phyloP scores from a whole-genome alignment of 2,329 filamentous ascomycete genomes.

The Teratosphaeria viscida region DNA sequence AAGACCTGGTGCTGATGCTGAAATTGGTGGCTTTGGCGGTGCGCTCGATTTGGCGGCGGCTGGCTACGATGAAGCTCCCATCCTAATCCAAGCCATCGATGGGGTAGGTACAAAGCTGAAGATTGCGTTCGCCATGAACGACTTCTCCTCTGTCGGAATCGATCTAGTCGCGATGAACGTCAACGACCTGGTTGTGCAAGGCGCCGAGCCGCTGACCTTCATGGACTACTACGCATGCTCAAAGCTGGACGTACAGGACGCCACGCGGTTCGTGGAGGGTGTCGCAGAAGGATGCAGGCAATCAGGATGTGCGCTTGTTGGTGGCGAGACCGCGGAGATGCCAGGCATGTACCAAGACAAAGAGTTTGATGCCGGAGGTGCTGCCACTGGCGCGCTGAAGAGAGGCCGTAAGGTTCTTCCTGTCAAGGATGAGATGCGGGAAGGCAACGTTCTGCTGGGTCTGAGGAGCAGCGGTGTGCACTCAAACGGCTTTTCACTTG shows the following conservation, averaged over 20 bases:
- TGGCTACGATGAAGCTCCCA: constrained; percentile 63
- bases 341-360: constrained; percentile 82
- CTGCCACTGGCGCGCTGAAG: constrained; percentile 74
- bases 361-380: constrained; percentile 88
- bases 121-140: constrained; percentile 79
- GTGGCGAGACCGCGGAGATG: constrained; percentile 97
- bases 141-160: constrained; percentile 91
- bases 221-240: constrained; percentile 96
- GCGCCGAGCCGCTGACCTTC: constrained; percentile 90
- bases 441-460: constrained; percentile 77
- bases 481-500: constrained; percentile 96
- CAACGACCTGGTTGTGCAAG: constrained; percentile 93
- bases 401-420: constrained; percentile 60
- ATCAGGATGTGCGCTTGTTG: constrained; percentile 82
- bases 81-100: constrained; percentile 88
- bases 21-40: constrained; percentile 92
- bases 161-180: constrained; percentile 99
- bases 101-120: constrained; percentile 95
- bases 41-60: constrained; percentile 67
- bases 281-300: constrained; percentile 80
- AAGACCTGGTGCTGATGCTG: constrained; percentile 77
- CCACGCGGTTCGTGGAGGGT: constrained; percentile 79
- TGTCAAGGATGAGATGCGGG: constrained; percentile 60
- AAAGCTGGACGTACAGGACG: constrained; percentile 66
- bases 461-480: constrained; percentile 79